Base-by-base conservation (phyloP, 2,329 filamentous ascomycete genomes). In the Plectosphaerella sp. region DNA sequence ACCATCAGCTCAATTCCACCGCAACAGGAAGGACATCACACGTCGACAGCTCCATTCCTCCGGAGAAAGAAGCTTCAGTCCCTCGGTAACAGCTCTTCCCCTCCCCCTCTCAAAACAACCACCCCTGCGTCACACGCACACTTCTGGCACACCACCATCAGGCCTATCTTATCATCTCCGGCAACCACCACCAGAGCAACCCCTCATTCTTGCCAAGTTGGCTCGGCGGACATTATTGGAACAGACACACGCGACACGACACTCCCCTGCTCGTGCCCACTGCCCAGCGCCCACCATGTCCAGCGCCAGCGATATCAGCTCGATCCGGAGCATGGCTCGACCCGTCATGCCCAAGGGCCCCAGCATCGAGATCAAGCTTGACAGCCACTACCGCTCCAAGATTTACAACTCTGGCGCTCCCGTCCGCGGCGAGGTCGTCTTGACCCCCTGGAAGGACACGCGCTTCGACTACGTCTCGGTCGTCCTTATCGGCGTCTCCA, bases 381-480 rank as follows among this genome's bases (percentile, higher is more conserved):
- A 79, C 59, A 71, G 76, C 63, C 77, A 83, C 69, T 82, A 73
- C 65, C 71, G 59, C 56, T 73, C 76, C 61, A 80, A 78, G 63
- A 72, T 81, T 46, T 84, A 83, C 65, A 80, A 77, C 5, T 77
- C 79, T 1, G 72, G 73, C n/a, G 78, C 78, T 14, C 65, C 71
- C 55, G 67, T 84, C 47, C 67, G 71, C 10, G 80, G 80, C 50
- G 67, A 73, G 42, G 77, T 76, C 55, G 63, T 69, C 52, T 72
- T 84, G 62, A 71, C 63, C 36, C 65, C 75, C 10, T 63, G 63
- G 43, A 70, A 68, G 47, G 73, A 81, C 58, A 71, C 74, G 16
- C 67, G 66, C 20, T 83, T 82, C 63, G 74, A 80, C 59, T 62
- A 63, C 35, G 63, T 83, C 49, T 76, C 82, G 58, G 76, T 84